Evolutionary conservation across 176 grass and related monocot genomes (phyloP).

Genomic region (Rhynchospora breviuscula): DNA sequence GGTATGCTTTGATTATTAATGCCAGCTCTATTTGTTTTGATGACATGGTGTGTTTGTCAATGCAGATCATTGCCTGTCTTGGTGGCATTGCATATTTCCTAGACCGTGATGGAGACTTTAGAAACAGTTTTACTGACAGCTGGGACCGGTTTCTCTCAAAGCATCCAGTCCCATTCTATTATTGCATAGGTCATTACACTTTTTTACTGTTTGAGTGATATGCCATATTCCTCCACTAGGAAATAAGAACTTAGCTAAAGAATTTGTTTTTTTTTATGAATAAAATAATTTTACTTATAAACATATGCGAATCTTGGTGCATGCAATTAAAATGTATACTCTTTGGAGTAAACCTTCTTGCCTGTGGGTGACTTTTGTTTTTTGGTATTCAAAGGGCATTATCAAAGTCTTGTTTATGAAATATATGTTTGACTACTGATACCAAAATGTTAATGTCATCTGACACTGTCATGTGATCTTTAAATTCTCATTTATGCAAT

Average conservation of each 20-base stretch:
- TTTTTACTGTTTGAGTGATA: background rate
- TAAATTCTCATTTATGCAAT: background rate
- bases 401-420: background rate
- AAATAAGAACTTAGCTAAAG: background rate
- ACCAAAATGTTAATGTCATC: background rate
- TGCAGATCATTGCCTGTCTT: conserved; percentile 75
- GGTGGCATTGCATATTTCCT: conserved; percentile 73
- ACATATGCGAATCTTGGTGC: background rate
- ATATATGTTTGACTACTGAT: background rate
- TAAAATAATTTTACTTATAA: background rate
- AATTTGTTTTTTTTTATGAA: background rate
- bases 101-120: conserved; percentile 82
- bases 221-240: background rate
- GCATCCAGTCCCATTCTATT: conserved; percentile 95
- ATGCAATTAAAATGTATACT: background rate
- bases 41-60: background rate
- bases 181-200: conserved; percentile 70
- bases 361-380: background rate
- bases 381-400: background rate
- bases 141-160: conserved; percentile 94
- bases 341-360: background rate
- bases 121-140: conserved; percentile 85
- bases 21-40: background rate
- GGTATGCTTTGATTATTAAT: background rate
- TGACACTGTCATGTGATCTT: background rate